Percentiles rank a stretch among this genome's conserved stretches.
These are phyloP conservation scores for Septoria linicola DNA, from an alignment of 2,329 filamentous ascomycete species.

Conservation along the genomic window DNA sequence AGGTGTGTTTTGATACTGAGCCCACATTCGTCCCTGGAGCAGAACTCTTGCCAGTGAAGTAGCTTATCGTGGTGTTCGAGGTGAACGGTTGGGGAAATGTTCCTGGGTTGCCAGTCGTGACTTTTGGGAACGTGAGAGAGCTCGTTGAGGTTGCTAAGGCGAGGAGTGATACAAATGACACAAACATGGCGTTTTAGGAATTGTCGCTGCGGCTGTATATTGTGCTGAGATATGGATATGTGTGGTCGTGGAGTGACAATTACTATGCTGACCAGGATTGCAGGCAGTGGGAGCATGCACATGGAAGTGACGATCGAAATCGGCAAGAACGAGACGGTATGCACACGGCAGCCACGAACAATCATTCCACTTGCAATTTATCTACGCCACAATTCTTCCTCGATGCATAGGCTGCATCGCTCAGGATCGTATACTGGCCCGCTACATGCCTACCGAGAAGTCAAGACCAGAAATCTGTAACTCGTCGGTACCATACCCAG, in stretches of 20 bases:
- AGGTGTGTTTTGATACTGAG: not conserved
- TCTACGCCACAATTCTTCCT: too few species aligned
- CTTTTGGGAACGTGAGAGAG: constrained; percentile 14
- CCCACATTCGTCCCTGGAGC: constrained; percentile 9
- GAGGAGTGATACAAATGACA: not conserved
- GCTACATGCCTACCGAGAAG: too few species aligned
- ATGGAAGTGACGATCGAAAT: too few species aligned
- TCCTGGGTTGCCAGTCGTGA: constrained; percentile 8
- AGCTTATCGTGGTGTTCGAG: constrained; percentile 17
- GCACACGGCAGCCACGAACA: too few species aligned
- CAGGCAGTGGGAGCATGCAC: too few species aligned
- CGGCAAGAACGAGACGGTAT: too few species aligned
- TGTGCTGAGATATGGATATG: not conserved
- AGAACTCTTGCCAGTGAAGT: constrained; percentile 13
- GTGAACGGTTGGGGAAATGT: constrained; percentile 11
- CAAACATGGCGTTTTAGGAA: not conserved
- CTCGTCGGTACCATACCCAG: too few species aligned
- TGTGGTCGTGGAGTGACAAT: not conserved
- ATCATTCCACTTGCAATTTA: too few species aligned
- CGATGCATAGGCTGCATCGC: too few species aligned
- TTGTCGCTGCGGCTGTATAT: not conserved
- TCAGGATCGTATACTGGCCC: too few species aligned
- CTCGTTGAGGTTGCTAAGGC: not conserved
- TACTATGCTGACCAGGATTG: too few species aligned
- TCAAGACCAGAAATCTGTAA: too few species aligned